Evolutionary conservation across 805 yeast genomes (phyloP).

Genomic region (Zygoascus bituminiphila): DNA sequence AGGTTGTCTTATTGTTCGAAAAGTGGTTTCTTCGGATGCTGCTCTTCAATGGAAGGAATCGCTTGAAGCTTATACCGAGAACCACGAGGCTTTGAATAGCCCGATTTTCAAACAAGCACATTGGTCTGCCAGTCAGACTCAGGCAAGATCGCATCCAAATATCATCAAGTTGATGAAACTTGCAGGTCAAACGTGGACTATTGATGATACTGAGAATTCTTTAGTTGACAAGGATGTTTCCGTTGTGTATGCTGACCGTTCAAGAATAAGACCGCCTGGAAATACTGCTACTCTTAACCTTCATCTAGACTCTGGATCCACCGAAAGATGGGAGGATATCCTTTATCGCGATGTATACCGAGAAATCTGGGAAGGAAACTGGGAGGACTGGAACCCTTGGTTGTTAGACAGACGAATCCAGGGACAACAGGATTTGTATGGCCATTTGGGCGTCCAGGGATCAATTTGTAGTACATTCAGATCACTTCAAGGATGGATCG

Average conservation of each 20-base stretch:
- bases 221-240: constrained; percentile 20
- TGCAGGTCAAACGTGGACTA: constrained; percentile 27
- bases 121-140: constrained; percentile 35
- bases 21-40: constrained; percentile 25
- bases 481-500: constrained; percentile 40
- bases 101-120: constrained; percentile 26
- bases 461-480: constrained; percentile 32
- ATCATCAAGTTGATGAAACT: constrained; percentile 25
- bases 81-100: constrained; percentile 18
- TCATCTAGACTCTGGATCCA: constrained; percentile 35
- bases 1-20: constrained; percentile 31
- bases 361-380: constrained; percentile 31
- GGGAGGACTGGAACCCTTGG: constrained; percentile 34
- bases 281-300: constrained; percentile 28
- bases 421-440: constrained; percentile 5
- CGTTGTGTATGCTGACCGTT: constrained; percentile 35
- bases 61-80: constrained; percentile 24
- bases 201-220: constrained; percentile 17
- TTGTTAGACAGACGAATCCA: constrained; percentile 28
- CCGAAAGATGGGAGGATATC: constrained; percentile 34
- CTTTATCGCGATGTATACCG: neutral
- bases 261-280: constrained; percentile 37
- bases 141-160: constrained; percentile 36
- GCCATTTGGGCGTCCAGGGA: constrained; percentile 28
- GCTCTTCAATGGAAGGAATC: constrained; percentile 23